Base-by-base conservation (phyloP, 176 grass and related monocot genomes). In the Bothriochloa decipiens region DNA sequence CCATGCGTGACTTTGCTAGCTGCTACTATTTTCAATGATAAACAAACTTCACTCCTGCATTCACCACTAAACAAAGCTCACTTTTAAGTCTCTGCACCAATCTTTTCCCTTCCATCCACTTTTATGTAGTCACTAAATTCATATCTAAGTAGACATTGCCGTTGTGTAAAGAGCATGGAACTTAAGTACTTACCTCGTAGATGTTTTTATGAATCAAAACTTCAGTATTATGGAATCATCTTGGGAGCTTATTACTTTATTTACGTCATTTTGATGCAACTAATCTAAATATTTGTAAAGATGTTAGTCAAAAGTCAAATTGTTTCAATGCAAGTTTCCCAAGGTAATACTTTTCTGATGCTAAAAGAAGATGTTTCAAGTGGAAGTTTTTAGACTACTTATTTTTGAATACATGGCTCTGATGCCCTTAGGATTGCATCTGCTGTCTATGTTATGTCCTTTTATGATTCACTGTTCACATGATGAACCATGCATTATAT, bases 401-500 rank as follows among this genome's bases (percentile, higher is more conserved):
- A 52, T 36, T 40, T 75, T 25, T 2, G 23, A 63, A 63, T 77
- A 41, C 74, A 78, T 33, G 8, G 2, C 10, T 40, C 13, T 89
- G 40, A 70, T 85, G 1, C 50, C 62, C 17, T 60, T 69, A 27
- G 2, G 37, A 29, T 42, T 79, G 23, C n/a, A 61, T 9, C 47
- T 80, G 29, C 16, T 40, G 14, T 36, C 42, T 61, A 67, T 35
- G 26, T 46, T 23, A 9, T 81, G 28, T 53, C 7, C 78, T 68
- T 8, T 36, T 22, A 55, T 53, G 20, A 46, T 55, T 55, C 65
- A 39, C 47, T 25, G 25, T 78, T 69, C 50, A 70, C 14, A 69
- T 81, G 77, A 85, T 76, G 1, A 84, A 81, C 70, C 5, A 18
- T 81, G 16, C 11, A 79, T 43, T 70, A 15, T 20, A 72, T 78